Evolutionary conservation across 1,139 yeast genomes (phyloP).

Genomic region (Saccharomyces hybrid): DNA sequence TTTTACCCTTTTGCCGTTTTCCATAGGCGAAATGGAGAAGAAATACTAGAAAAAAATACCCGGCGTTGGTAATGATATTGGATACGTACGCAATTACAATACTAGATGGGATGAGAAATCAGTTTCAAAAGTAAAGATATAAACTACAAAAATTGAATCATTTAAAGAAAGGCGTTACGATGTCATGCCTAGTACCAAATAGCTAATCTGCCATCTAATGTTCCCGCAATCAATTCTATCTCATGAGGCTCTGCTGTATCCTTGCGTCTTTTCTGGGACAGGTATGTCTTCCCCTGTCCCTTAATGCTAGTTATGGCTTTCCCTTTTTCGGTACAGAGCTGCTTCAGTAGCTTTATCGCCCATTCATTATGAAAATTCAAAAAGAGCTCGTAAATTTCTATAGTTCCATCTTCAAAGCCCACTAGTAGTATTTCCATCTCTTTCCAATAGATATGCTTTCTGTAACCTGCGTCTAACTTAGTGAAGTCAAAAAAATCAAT

Average conservation of each 20-base stretch:
- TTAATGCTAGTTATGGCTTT: conserved; percentile 15
- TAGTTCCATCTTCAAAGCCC: conserved; percentile 32
- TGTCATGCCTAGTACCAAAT: conserved; percentile 3
- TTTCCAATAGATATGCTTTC: conserved; percentile 35
- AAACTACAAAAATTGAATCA: neutral
- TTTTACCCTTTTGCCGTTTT: neutral
- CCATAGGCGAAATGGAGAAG: neutral
- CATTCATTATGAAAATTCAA: conserved; percentile 21
- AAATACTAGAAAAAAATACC: neutral
- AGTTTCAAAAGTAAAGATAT: neutral
- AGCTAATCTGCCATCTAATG: neutral
- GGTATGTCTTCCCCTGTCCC: conserved; percentile 17
- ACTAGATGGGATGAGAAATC: neutral
- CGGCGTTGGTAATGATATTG: neutral
- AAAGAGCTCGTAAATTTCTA: conserved; percentile 29
- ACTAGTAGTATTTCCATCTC: conserved; percentile 32
- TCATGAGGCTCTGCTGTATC: neutral
- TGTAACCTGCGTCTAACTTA: conserved; percentile 20
- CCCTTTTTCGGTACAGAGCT: conserved; percentile 17
- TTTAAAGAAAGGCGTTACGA: neutral
- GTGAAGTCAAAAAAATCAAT: conserved; percentile 27
- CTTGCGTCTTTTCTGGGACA: conserved; percentile 3
- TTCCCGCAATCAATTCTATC: conserved; percentile 2
- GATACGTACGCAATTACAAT: neutral
- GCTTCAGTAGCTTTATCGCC: conserved; percentile 17